Percentiles rank a stretch among this genome's conserved stretches.
Evolutionary conservation across 495 filamentous ascomycete genomes (phyloP).

Genomic region (Chaetomidium leptoderma): DNA sequence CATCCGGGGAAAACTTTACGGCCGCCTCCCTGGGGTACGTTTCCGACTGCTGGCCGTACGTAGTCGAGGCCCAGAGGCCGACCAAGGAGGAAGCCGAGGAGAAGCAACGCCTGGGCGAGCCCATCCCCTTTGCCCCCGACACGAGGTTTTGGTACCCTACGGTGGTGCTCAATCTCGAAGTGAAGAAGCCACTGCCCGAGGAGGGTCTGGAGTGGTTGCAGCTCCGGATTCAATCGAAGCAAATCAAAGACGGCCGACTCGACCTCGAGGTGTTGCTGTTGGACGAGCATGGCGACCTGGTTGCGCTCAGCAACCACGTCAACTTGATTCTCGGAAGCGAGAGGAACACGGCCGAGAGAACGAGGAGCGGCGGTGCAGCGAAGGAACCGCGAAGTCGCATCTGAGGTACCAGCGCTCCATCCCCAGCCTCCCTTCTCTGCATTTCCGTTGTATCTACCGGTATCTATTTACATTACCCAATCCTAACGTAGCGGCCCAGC

Average conservation of each 20-base stretch:
- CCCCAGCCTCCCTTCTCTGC: neutral
- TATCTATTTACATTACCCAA: neutral
- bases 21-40: slow-evolving; percentile 55
- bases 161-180: slow-evolving; percentile 62
- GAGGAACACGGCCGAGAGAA: slow-evolving; percentile 29
- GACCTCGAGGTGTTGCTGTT: slow-evolving; percentile 62
- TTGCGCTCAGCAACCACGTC: slow-evolving; percentile 62
- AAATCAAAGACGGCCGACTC: slow-evolving; percentile 58
- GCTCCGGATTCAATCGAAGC: slow-evolving; percentile 52
- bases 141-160: slow-evolving; percentile 70
- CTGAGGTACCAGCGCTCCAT: neutral
- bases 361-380: neutral
- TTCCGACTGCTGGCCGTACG: slow-evolving; percentile 46
- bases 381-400: slow-evolving; percentile 9
- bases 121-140: slow-evolving; percentile 13
- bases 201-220: slow-evolving; percentile 64
- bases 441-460: neutral
- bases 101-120: neutral
- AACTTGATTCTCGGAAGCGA: slow-evolving; percentile 49
- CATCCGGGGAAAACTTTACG: slow-evolving; percentile 49
- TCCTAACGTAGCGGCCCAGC: too few species aligned
- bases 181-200: slow-evolving; percentile 58
- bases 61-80: slow-evolving; percentile 28
- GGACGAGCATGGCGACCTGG: slow-evolving; percentile 53
- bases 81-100: slow-evolving; percentile 5